Base-by-base conservation (phyloP, 768 basidiomycete species). In the Russula dissimulans region DNA sequence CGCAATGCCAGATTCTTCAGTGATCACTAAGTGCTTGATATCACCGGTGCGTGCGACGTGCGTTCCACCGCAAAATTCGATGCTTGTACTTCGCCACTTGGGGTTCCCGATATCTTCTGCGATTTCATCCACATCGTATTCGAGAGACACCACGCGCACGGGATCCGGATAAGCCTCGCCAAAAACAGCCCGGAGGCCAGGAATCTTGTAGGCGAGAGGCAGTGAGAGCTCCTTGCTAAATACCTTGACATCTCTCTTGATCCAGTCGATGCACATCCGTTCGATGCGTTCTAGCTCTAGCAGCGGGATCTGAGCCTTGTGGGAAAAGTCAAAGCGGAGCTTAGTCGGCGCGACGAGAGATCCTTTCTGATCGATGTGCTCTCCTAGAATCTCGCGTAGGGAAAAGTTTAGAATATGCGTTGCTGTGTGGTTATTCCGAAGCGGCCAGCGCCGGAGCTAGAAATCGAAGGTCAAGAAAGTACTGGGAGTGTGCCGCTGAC, bases 41-140 rank as follows among this genome's bases (percentile, higher is more conserved):
- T 95, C 92, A 17, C 95, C 92, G 0, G 97, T 99, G 74, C 86
- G 90, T n/a, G 84, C 81, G 56, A 99, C 97, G 70, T 99, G 97
- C 84, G 97, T 99, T 72, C 97, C 97, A 73, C 97, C 97, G 71
- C 97, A 99, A 71, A 99, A 95, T 74, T 99, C 97, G 63, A 97
- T 83, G 71, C 90, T 94, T 11, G 95, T 97, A 32, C 74, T 75
- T 49, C 89, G 77, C 97, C 97, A 99, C 73, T 87, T 91, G 4
- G 87, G 84, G 72, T 93, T 95, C 67, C 87, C 82, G 45, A 95
- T 79, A 65, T 99, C 91, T 67, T 81, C 79, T 18, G 83, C 74
- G 56, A 99, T 93, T 66, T 94, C 90, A 53, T 95, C 87, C 17
- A 95, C 80, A 62, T 86, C 84, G 69, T 81, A 92, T 71, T 91